Evolutionary conservation across 2,329 filamentous ascomycete species (phyloP), one percentile per base, ranked within the genome.

Genomic region (Alternaria arbusti): DNA sequence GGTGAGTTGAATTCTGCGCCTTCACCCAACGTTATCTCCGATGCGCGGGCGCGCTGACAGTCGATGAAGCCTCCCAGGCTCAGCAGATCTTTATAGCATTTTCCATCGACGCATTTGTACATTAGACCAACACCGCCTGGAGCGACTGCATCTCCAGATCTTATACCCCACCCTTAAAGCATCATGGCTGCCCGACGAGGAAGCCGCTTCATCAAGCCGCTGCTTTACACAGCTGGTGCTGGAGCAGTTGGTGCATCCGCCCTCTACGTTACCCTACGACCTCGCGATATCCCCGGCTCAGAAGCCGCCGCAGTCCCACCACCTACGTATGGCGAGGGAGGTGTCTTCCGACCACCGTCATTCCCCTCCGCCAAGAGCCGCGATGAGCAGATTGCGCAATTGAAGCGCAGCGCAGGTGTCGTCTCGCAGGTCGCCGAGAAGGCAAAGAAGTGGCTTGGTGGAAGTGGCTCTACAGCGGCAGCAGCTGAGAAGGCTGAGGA

Each of bases 251-350:
- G 85, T 69, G 86, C 85, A 57, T 85, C 85, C 59, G 82, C 84
- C 47, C 83, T 90, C 62, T 90, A 90, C 79, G 81, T 87, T 65
- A 83, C 86, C 68, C 91, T 91, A 80, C 88, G 90, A 40, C 91
- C 91, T 12, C 86, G 89, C 73, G 88, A 91, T 76, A 90, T 93
- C 64, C 90, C 90, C 50, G 91, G 91, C 55, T 86, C 85, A 68
- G 89, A 91, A 68, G 86, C 87, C 12, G 86, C 90, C 5, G 88
- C 86, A 4, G 91, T 92, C 2, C 89, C 90, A 36, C 90, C 90
- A 17, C 90, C 90, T 3, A 89, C 88, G 61, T 91, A 89, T 74
- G 88, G 88, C 70, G 86, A 89, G 67, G 89, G 90, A 68, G 90
- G 90, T 67, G 84, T 87, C 58, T 91, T 92, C 78, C 85, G 83